Evolutionary conservation across 2,329 filamentous ascomycete species (phyloP).

Genomic region (Nigrograna mackinnonii): DNA sequence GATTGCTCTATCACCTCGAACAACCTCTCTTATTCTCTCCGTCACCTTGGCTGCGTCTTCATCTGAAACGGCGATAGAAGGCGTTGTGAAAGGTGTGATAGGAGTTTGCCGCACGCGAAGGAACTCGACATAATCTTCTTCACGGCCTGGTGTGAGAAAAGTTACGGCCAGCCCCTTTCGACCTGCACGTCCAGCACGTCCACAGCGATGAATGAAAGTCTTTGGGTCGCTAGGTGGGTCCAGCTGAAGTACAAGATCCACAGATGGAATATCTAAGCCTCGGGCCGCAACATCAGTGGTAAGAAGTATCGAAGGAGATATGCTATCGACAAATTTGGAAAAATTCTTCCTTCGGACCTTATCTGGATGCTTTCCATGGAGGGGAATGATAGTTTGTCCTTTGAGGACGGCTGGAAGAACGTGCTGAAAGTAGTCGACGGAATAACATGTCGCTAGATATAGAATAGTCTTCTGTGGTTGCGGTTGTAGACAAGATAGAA

Average conservation of each 20-base stretch:
- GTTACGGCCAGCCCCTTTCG: slow-evolving; percentile 81
- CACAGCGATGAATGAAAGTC: slow-evolving; percentile 71
- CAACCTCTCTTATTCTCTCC: slow-evolving; percentile 63
- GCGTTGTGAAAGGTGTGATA: slow-evolving; percentile 65
- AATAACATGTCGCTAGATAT: slow-evolving; percentile 91
- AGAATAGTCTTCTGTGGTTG: slow-evolving; percentile 84
- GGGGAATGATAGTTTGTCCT: slow-evolving; percentile 70
- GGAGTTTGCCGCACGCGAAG: slow-evolving; percentile 86
- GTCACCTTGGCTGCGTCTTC: slow-evolving; percentile 63
- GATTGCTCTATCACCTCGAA: slow-evolving; percentile 65
- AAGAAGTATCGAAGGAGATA: slow-evolving; percentile 77
- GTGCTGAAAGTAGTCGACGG: slow-evolving; percentile 91
- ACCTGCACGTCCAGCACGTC: slow-evolving; percentile 65
- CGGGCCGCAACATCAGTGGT: slow-evolving; percentile 92
- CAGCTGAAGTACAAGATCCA: slow-evolving; percentile 88
- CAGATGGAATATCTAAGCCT: slow-evolving; percentile 87
- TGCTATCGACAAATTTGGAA: slow-evolving; percentile 73
- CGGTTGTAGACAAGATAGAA: slow-evolving; percentile 72
- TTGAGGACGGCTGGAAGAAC: slow-evolving; percentile 76
- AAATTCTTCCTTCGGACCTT: slow-evolving; percentile 91
- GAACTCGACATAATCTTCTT: slow-evolving; percentile 90
- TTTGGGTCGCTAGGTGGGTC: slow-evolving; percentile 88
- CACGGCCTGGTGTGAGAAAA: slow-evolving; percentile 79
- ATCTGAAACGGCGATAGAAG: slow-evolving; percentile 60
- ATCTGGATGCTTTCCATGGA: slow-evolving; percentile 90